Base-by-base conservation (phyloP, 1,284 basidiomycete species). In the Irpex rosettiformis region DNA sequence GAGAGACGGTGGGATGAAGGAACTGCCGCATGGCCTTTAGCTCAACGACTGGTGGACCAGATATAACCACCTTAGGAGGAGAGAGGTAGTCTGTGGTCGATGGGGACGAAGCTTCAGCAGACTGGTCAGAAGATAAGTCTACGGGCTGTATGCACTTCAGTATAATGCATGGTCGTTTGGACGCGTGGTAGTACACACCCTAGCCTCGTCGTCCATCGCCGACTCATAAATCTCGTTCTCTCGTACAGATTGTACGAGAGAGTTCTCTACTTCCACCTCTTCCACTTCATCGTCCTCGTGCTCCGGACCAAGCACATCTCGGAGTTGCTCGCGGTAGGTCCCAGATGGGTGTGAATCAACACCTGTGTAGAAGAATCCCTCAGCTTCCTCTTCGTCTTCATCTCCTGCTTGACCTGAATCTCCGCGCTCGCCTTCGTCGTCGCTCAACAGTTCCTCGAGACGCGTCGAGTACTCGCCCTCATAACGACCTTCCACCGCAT, bases 1-100 rank as follows among this genome's bases (percentile, higher is more conserved):
- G 83, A 11, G 93, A 96, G 6, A 95, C 83, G 25, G 81, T 85
- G 1, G 92, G 91, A 67, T 93, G 90, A 61, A 90, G 68, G 69
- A 86, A 86, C 4, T 83, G 80, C 58, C 75, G 79, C 27, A 77
- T 66, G 4, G 75, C 66, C 55, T 75, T 75, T 16, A 73, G 67
- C 10, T 71, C 64, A 11, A 67, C 67, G 21, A 63, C 62, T 8
- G 65, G 57, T 10, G 71, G 67, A 48, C 66, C 65, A 11, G 75
- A 73, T 11, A 75, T 74, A 16, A 66, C 66, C 55, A 76, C 72
- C 56, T 70, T 71, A 28, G 73, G 70, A n/a, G 76, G 74, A 33
- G 72, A 68, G 54, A 66, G 54, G 64, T 69, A 64, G 49, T 64
- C 64, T 45, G 70, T 71, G 60, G 65, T 65, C 58, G 74, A 72